phyloP scores from a whole-genome alignment of 177 flowering plant species.

The Vitis hybrid region DNA sequence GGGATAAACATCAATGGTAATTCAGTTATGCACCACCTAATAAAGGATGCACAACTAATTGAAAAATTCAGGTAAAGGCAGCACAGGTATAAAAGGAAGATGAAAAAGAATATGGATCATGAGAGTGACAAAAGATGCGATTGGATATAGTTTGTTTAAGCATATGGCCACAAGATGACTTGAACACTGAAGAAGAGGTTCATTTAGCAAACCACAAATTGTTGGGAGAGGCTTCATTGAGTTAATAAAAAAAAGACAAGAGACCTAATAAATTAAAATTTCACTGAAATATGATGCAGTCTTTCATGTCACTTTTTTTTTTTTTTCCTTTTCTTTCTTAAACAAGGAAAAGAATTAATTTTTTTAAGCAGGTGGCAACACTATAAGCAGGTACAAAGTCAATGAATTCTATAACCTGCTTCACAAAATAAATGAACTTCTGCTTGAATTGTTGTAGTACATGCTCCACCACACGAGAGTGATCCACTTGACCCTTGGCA shows the following conservation, averaged over 20 bases:
- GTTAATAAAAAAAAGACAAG: neutral
- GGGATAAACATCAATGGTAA: neutral
- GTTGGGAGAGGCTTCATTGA: neutral
- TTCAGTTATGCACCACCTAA: no score
- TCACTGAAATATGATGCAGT: no score
- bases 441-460: constrained; percentile 74
- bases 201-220: neutral
- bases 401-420: constrained; percentile 52
- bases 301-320: no score
- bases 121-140: neutral
- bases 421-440: constrained; percentile 77
- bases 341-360: neutral
- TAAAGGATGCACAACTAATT: no score
- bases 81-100: neutral
- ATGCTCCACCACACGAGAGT: constrained; percentile 71
- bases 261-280: neutral
- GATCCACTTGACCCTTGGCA: constrained; percentile 91
- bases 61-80: neutral
- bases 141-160: neutral
- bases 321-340: neutral
- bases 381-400: neutral
- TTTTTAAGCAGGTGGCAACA: neutral
- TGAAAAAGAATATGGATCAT: neutral
- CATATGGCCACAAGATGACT: no score
- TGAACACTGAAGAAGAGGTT: neutral